A percentile compares a stretch with the other conserved stretches of the same genome.
phyloP scores from a whole-genome alignment of 2,329 filamentous ascomycete species.

The Xylariaceae sp. region DNA sequence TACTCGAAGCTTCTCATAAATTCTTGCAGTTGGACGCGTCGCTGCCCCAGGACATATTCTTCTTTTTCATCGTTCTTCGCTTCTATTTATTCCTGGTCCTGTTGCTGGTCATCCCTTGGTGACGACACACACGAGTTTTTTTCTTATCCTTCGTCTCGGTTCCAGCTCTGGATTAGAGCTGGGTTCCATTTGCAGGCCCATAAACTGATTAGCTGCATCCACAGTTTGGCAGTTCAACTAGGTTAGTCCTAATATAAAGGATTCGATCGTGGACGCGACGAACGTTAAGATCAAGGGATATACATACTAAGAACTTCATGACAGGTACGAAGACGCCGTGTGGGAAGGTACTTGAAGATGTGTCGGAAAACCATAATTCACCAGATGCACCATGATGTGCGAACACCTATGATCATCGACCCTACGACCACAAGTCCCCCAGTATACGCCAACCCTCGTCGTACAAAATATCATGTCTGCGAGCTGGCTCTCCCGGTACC shows the following conservation, averaged over 20 bases:
- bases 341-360: conserved; percentile 20
- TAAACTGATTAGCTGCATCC: neutral
- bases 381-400: conserved; percentile 36
- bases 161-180: neutral
- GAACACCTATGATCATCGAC: conserved; percentile 26
- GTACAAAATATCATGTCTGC: conserved; percentile 28
- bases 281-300: neutral
- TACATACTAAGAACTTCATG: neutral
- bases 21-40: neutral
- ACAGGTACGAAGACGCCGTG: no score
- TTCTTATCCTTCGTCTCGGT: neutral
- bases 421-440: neutral
- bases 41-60: neutral
- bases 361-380: conserved; percentile 27
- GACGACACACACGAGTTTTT: neutral
- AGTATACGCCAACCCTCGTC: conserved; percentile 25
- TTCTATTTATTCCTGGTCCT: neutral
- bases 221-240: neutral
- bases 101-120: neutral
- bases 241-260: neutral
- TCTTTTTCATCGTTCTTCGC: neutral
- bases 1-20: conserved; percentile 1
- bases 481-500: conserved; percentile 18
- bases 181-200: neutral
- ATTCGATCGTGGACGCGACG: neutral